Base-by-base conservation (phyloP, 1,284 basidiomycete species). In the Irpex lacteus region DNA sequence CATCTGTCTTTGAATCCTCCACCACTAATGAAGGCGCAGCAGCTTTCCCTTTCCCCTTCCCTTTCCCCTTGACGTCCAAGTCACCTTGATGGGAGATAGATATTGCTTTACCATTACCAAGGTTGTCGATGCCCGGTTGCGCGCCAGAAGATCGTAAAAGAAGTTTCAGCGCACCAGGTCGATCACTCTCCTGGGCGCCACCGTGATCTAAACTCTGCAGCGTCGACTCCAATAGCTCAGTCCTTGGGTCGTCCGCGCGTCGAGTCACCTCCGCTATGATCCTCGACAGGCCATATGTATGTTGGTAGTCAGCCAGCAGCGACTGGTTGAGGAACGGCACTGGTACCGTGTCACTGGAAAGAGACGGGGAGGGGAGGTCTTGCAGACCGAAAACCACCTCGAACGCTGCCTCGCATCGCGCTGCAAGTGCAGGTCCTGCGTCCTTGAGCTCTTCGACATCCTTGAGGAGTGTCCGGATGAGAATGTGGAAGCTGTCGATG, bases 221-320 rank as follows among this genome's bases (percentile, higher is more conserved):
- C 0, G 79, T 74, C 2, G 80, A 77, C 65, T 88, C 85, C 13
- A 92, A 70, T 36, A 84, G 66, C 65, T 89, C 83, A 13, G 88
- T 70, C 53, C 85, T 80, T 1, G 82, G 81, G 66, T 90, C 86
- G 60, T 85, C 83, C 38, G 83, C 81, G 55, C 78, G 74, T 18
- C 71, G 75, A 7, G 89, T 73, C 9, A 81, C 79, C 4, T 77
- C 75, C 7, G 78, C 69, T 11, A 92, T 78, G 1, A 80, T 81
- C 36, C 71, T 74, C 7, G 81, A 80, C 9, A 92, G 75, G 54
- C 84, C 79, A 72, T 91, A 89, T 1, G 85, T 78, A 52, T 86
- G 80, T 63, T 91, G 86, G 72, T 91, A 91, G 70, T 92, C 91
- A 8, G 81, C 81, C 13, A 92, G 73, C 26, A 92, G 79, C 11